Evolutionary conservation across 176 grass and related monocot genomes (phyloP), one percentile per base, ranked within the genome.

Genomic region (Carex pumila): DNA sequence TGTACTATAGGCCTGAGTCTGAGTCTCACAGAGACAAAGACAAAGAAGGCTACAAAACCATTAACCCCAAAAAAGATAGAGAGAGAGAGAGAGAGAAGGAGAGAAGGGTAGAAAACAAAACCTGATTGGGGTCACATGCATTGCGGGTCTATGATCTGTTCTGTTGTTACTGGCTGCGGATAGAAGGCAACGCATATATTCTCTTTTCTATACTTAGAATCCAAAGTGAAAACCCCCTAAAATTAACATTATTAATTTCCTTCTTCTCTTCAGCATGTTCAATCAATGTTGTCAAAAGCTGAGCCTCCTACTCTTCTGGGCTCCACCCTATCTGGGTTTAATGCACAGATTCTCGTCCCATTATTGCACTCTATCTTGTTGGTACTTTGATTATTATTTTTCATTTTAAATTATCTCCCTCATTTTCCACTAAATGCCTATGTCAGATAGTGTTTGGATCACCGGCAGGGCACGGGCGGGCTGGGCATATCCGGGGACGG

Each of bases 81-180:
- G 18, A 60, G 57, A 60, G 57, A 60, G 57, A 60, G 18, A 4
- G 1, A 60, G 17, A 60, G 18, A 60, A 25, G 25, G 57, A 60
- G 57, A 60, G 4, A 39, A 8, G 32, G 32, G 41, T 72, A 72
- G 19, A 74, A 47, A 74, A 74, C 43, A 74, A 74, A 74, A 74
- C 71, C 71, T 74, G 43, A 74, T 74, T 74, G 5, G 71, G 17
- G 19, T 74, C 71, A 74, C 71, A 74, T 74, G 71, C 25, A 25
- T 25, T 25, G 25, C 15, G n/a, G 45, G 71, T 74, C 9, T 74
- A 1, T 25, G 25, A 25, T 52, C 9, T 74, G 9, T 52, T 52
- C 41, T 73, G 8, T 50, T 45, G 18, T 5, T 31, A 56, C 49
- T 31, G 49, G 53, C 49, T 31, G 49, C n/a, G 72, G 72, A 76